Conservation (phyloP, 768 basidiomycete species). For the Coprinopsis strossmayeri region DNA sequence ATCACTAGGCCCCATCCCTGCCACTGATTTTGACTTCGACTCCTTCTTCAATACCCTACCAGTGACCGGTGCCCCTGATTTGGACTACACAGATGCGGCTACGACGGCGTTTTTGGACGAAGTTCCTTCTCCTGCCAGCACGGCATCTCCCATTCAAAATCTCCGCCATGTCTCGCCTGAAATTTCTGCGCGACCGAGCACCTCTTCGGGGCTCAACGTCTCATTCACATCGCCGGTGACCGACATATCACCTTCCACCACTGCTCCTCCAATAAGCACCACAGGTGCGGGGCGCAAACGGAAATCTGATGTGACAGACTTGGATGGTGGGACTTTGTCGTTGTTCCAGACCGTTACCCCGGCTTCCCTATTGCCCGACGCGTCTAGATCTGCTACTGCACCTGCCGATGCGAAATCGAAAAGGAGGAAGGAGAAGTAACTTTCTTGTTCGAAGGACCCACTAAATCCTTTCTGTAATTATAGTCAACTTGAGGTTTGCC, state of each 20-base stretch:
- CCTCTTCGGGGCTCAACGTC: background rate
- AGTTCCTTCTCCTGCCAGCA: constrained; percentile 17
- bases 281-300: constrained; percentile 17
- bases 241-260: background rate
- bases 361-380: background rate
- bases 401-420: background rate
- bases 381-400: background rate
- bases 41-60: constrained; percentile 19
- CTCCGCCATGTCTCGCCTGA: constrained; percentile 18
- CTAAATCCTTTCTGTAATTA: too few species aligned
- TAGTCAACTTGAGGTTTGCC: too few species aligned
- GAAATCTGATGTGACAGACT: constrained; percentile 29
- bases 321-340: constrained; percentile 4
- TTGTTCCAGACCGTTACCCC: background rate
- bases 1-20: background rate
- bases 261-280: constrained; percentile 6
- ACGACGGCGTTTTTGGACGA: constrained; percentile 24
- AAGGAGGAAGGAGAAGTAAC: background rate
- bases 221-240: background rate
- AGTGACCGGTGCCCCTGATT: background rate
- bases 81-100: constrained; percentile 13
- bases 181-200: background rate
- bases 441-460: background rate
- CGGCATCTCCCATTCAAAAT: constrained; percentile 18
- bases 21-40: constrained; percentile 22